A percentile compares a stretch with the other conserved stretches of the same genome.
Evolutionary conservation across 306 rosid species (phyloP).

Genomic region (Hippophae tibetana): DNA sequence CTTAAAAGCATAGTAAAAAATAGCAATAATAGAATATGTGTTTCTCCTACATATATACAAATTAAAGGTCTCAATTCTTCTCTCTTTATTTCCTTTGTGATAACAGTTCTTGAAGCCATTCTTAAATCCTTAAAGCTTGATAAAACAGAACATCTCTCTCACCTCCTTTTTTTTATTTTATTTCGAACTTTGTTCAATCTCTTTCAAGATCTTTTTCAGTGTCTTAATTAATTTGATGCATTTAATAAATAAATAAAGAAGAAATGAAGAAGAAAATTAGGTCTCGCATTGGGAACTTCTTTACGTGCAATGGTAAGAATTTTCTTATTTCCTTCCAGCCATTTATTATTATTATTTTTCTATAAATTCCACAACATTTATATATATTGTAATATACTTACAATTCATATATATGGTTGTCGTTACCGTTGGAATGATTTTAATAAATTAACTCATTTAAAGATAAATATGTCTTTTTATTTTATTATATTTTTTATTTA

Average conservation of each 20-base stretch:
- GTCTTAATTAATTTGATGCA: not conserved
- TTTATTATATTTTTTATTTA: no score
- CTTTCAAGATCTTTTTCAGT: not conserved
- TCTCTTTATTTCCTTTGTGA: not conserved
- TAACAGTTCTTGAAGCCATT: not conserved
- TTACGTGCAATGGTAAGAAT: constrained; percentile 31
- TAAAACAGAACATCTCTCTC: not conserved
- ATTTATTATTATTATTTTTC: not conserved
- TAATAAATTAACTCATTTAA: no score
- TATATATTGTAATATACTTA: not conserved
- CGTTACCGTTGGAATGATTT: no score
- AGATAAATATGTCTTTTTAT: no score
- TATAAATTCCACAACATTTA: no score
- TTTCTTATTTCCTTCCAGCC: not conserved
- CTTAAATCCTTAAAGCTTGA: not conserved
- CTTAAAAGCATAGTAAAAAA: constrained; percentile 30
- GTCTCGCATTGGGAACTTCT: constrained; percentile 26
- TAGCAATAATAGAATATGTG: not conserved
- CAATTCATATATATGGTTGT: no score
- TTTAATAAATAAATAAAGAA: constrained; percentile 22
- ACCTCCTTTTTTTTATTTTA: not conserved
- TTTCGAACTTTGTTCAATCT: not conserved
- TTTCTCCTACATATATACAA: not conserved
- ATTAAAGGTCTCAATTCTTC: constrained; percentile 6
- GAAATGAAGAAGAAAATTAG: constrained; percentile 34